Base-by-base conservation (phyloP, 176 grass and related monocot species). In the Chrysopogon serrulatus region DNA sequence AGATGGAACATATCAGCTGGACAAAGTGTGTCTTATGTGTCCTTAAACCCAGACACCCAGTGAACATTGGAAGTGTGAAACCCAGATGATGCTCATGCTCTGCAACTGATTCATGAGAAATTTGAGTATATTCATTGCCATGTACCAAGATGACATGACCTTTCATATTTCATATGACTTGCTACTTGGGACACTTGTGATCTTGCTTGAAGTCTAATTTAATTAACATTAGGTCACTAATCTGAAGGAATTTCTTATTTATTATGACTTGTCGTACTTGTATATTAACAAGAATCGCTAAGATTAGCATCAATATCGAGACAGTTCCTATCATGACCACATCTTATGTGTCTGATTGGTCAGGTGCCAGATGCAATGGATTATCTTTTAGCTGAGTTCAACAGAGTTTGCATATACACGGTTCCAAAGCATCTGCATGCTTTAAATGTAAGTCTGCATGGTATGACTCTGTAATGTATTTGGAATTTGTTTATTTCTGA, bases 381-480 rank as follows among this genome's bases (percentile, higher is more conserved):
- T 89, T 92, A 90, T 92, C 78, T 98, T 86, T 82, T 98, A 44
- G 91, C 93, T 17, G 91, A 98, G 81, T 92, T 96, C 56, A 78
- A 98, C 73, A 98, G 83, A 94, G 89, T 83, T 90, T 98, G 96
- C 73, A 90, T 95, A 51, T 98, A 94, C 80, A 98, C 91, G 4
- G 87, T 98, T 81, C 93, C 93, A 32, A 98, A 98, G 78, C 88
- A 98, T 90, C 81, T 98, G 69, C 91, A 90, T 79, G 89, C 91
- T 81, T 92, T 92, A 75, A 92, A 92, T 81, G 96, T 98, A 96
- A 96, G 93, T 85, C 74, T 74, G 24, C 7, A 45, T 21, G 16
- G 21, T 54, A 49, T 82, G 60, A 76, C 34, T 73, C 19, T 33
- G 11, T 33, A 51, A 84, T 85, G 31, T 30, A 40, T 63, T 76